Evolutionary conservation across 306 rosid genomes (phyloP), one percentile per base, ranked within the genome.

Genomic region (Senna siamea): DNA sequence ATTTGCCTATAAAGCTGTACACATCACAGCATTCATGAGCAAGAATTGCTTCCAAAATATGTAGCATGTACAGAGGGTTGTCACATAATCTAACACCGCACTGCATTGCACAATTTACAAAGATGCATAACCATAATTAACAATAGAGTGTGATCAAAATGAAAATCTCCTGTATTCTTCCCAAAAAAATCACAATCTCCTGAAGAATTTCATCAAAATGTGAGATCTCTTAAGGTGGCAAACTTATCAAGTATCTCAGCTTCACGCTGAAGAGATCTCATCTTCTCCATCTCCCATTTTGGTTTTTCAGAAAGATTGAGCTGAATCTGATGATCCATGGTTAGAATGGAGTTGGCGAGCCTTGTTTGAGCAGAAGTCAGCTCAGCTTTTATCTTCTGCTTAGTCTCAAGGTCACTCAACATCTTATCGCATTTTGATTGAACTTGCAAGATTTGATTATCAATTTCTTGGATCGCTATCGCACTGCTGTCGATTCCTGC

Each of bases 241-340:
- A 75, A 75, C 72, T 53, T 69, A 15, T 70, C 77, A 4, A 70
- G 74, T 41, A 80, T 80, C 47, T 75, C 84, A 2, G 57, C 72
- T 9, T 53, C 37, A 18, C 73, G 69, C 37, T 12, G 15, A 6
- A 26, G 22, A 28, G 7, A 23, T 1, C 44, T 69, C 12, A 12
- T n/a, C 69, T 54, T 74, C 55, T 58, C 41, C 69, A 20, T 5
- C 48, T 75, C 80, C 80, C 84, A 80, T 20, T 61, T 54, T 14
- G 47, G 34, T 37, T 34, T 74, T 40, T 59, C 46, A 3, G 76
- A 59, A n/a, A 37, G 9, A 13, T 66, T 72, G 46, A 18, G 59
- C 61, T 60, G 70, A 74, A 79, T 68, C 41, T 74, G 61, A 35
- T 18, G 5, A 20, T 61, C 69, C 14, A 69, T 51, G 9, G 20